Conservation (phyloP, 2,329 filamentous ascomycete species). For the Eutypa lata region DNA sequence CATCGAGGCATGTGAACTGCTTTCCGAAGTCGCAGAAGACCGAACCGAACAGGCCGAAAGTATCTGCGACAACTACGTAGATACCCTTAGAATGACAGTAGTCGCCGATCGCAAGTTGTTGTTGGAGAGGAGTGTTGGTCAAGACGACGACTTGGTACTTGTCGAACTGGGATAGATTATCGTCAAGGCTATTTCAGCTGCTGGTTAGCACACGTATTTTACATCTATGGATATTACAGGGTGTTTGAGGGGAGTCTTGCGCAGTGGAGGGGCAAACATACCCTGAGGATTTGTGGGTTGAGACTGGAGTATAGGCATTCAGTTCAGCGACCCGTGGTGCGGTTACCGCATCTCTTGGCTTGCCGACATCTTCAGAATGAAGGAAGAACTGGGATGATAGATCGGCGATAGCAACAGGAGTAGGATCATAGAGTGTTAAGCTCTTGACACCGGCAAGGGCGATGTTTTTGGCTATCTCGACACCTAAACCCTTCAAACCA, state of each 20-base stretch:
- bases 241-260: background rate
- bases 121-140: slow-evolving; percentile 75
- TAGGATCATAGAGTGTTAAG: slow-evolving; percentile 86
- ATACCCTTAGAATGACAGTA: slow-evolving; percentile 95
- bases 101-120: slow-evolving; percentile 81
- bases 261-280: slow-evolving; percentile 28
- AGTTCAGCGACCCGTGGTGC: slow-evolving; percentile 88
- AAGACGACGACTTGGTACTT: slow-evolving; percentile 91
- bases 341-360: slow-evolving; percentile 82
- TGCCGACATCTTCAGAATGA: slow-evolving; percentile 81
- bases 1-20: slow-evolving; percentile 85
- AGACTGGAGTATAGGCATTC: slow-evolving; percentile 92
- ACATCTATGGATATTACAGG: background rate
- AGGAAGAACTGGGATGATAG: slow-evolving; percentile 98
- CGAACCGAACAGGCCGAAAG: slow-evolving; percentile 88
- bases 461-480: slow-evolving; percentile 98
- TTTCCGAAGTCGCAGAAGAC: slow-evolving; percentile 98
- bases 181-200: slow-evolving; percentile 57
- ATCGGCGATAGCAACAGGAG: slow-evolving; percentile 78
- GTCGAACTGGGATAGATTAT: slow-evolving; percentile 78
- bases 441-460: slow-evolving; percentile 98
- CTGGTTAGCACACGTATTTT: slow-evolving; percentile 7
- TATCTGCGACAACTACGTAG: slow-evolving; percentile 83
- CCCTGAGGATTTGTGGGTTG: slow-evolving; percentile 63
- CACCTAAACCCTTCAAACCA: slow-evolving; percentile 88